Conservation (phyloP, 2,329 filamentous ascomycete species). For the Hansfordia pulvinata region DNA sequence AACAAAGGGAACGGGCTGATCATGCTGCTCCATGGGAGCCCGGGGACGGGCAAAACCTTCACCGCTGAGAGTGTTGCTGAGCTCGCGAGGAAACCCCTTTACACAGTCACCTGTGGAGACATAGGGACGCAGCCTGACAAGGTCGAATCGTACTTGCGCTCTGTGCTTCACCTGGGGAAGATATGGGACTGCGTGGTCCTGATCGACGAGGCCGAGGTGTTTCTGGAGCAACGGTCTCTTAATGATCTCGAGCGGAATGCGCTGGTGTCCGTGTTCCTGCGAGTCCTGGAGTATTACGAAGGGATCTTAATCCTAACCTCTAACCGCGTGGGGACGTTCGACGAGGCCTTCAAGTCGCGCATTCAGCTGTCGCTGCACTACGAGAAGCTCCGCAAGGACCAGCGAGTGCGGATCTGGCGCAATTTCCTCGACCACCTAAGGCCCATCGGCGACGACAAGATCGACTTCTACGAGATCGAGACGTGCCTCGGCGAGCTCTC, state of each 20-base stretch:
- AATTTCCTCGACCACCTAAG: slow-evolving; percentile 7
- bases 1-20: slow-evolving; percentile 21
- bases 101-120: slow-evolving; percentile 22
- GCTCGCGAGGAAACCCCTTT: slow-evolving; percentile 18
- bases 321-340: slow-evolving; percentile 24
- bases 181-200: slow-evolving; percentile 20
- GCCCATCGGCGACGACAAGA: slow-evolving; percentile 1
- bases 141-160: slow-evolving; percentile 18
- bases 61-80: slow-evolving; percentile 23
- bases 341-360: slow-evolving; percentile 23
- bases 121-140: slow-evolving; percentile 16
- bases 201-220: slow-evolving; percentile 22
- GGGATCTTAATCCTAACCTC: slow-evolving; percentile 25
- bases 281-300: slow-evolving; percentile 20
- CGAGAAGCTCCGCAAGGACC: slow-evolving; percentile 7
- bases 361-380: slow-evolving; percentile 22
- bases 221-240: slow-evolving; percentile 17
- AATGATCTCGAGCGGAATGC: slow-evolving; percentile 20
- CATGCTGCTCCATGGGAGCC: slow-evolving; percentile 19
- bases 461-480: slow-evolving; percentile 4
- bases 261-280: slow-evolving; percentile 22
- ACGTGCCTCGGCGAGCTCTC: slow-evolving; percentile 6
- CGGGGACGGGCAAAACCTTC: slow-evolving; percentile 21
- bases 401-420: slow-evolving; percentile 6
- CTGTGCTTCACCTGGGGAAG: slow-evolving; percentile 16